phyloP scores from a whole-genome alignment of 768 basidiomycete genomes.

The Mycena vitilis region DNA sequence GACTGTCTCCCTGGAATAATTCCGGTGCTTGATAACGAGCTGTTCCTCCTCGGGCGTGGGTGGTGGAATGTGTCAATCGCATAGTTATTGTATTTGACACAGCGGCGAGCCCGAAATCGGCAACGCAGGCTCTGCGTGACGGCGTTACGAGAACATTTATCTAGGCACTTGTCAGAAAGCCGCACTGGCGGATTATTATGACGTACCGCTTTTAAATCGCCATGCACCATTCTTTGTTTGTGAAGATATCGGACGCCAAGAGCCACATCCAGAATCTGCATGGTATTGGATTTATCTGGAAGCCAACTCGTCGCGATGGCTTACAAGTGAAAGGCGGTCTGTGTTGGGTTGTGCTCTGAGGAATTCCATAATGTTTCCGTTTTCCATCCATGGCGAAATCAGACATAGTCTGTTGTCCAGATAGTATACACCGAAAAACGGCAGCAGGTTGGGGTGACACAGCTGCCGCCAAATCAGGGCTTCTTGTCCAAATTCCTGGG shows the following conservation, averaged over 20 bases:
- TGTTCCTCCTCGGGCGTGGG: slow-evolving; percentile 43
- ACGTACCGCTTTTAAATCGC: no score
- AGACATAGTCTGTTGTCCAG: slow-evolving; percentile 33
- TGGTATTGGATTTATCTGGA: no score
- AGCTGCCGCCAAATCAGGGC: slow-evolving; percentile 37
- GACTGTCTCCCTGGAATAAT: slow-evolving; percentile 41
- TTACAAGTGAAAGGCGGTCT: slow-evolving; percentile 22
- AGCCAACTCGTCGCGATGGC: background rate
- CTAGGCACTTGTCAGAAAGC: no score
- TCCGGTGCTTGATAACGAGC: slow-evolving; percentile 51
- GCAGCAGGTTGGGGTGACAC: slow-evolving; percentile 37
- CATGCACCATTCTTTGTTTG: slow-evolving; percentile 31
- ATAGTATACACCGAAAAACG: slow-evolving; percentile 37
- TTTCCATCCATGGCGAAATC: slow-evolving; percentile 45
- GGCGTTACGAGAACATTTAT: no score
- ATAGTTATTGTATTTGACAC: slow-evolving; percentile 1
- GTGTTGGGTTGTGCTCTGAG: slow-evolving; percentile 14
- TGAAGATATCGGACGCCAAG: slow-evolving; percentile 35
- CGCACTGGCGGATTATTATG: no score
- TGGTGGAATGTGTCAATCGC: slow-evolving; percentile 31
- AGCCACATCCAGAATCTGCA: slow-evolving; percentile 31
- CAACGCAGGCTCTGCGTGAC: slow-evolving; percentile 37
- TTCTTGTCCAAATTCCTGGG: slow-evolving; percentile 30
- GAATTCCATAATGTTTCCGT: slow-evolving; percentile 40
- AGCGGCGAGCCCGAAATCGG: slow-evolving; percentile 25